Evolutionary conservation across 2,329 filamentous ascomycete species (phyloP), one percentile per base, ranked within the genome.

Genomic region (Penicillium sp.): DNA sequence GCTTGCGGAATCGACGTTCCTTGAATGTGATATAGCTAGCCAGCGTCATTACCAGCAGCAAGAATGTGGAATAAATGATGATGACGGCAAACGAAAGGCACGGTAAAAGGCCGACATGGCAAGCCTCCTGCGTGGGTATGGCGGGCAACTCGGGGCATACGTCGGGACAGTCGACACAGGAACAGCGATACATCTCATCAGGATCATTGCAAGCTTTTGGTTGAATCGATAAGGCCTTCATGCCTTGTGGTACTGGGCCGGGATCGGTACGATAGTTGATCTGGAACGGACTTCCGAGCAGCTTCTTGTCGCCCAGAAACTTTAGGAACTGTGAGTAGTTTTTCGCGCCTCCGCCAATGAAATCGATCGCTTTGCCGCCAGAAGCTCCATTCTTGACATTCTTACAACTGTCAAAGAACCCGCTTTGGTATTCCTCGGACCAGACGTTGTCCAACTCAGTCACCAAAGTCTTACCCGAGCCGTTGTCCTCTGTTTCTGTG

Each of bases 301-400:
- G 77, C 64, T 94, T 94, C 73, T 95, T 91, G 64, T 95, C 84
- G 11, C 93, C 93, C 21, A 98, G 70, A 56, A 97, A 98, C 59
- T 90, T 91, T 52, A 98, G 71, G 54, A 98, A 86, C 28, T 86
- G 79, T 0, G 81, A 80, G 64, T 91, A 94, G 62, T 96, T 87
- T 66, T 90, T 91, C 9, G 93, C 93, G 11, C 91, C 90, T 11
- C 93, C 93, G 20, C 93, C 94, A 46, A 98, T 97, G 55, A 98
- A 83, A 56, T 91, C 85, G 79, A 98, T 98, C 11, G 91, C 93
- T 58, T 85, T 89, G 45, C 87, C 85, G 60, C 95, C 95, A 28
- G 91, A 90, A 5, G 90, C 86, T 23, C 93, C 93, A 58, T 97
- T 96, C 63, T 98, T 98, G 68, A 98, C 91, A 64, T 98, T 89